These are phyloP conservation scores for Parasitella parasitica DNA, from an alignment of 371 early-diverging fungal genomes.

Conservation along the genomic window DNA sequence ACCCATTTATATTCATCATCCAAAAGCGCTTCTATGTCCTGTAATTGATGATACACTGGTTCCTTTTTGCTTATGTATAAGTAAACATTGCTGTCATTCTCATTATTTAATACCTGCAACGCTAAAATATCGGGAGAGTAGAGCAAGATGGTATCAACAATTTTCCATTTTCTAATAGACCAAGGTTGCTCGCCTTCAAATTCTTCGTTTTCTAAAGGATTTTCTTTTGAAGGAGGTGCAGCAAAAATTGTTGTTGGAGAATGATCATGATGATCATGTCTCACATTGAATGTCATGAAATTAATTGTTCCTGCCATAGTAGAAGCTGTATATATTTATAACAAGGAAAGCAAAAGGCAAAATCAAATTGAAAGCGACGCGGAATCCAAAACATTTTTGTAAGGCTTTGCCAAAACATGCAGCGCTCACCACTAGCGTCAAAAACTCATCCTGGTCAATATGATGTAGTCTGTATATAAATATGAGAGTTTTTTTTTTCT, in stretches of 20 bases:
- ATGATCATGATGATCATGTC: constrained; percentile 35
- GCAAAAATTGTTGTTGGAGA: constrained; percentile 24
- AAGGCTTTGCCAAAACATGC: no score
- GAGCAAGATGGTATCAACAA: constrained; percentile 45
- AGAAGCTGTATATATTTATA: no score
- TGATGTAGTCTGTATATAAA: no score
- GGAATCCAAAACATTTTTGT: background rate
- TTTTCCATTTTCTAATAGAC: constrained; percentile 48
- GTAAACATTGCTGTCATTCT: background rate
- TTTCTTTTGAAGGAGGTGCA: constrained; percentile 22
- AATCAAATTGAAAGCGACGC: background rate
- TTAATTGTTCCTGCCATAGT: constrained; percentile 11
- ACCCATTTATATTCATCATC: constrained; percentile 50
- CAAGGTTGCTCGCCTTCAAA: constrained; percentile 45
- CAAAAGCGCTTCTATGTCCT: constrained; percentile 45
- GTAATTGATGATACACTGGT: constrained; percentile 45
- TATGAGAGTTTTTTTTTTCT: no score
- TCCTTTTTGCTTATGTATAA: constrained; percentile 26
- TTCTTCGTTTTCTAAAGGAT: constrained; percentile 7
- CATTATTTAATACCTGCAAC: constrained; percentile 31
- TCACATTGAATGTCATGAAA: constrained; percentile 49
- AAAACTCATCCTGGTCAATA: no score
- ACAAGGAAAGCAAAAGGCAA: background rate
- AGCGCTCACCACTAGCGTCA: no score
- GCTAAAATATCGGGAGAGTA: constrained; percentile 49